phyloP scores from a whole-genome alignment of 1,284 basidiomycete species.

The Takashimella tepidaria region DNA sequence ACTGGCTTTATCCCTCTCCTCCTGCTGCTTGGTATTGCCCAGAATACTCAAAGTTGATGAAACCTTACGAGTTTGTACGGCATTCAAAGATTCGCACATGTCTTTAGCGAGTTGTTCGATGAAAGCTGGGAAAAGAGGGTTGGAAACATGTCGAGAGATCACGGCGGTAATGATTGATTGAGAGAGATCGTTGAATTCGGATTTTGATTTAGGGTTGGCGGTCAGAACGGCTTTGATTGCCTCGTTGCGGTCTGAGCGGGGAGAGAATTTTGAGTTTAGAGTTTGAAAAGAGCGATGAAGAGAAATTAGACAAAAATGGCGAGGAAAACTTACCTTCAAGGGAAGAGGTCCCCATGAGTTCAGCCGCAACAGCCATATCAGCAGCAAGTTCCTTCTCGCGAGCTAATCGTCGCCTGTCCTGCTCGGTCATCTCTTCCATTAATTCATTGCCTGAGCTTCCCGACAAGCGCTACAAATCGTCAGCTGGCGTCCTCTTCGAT shows the following conservation, averaged over 20 bases:
- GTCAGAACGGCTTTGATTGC: conserved; percentile 62
- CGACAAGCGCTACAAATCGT: conserved; percentile 12
- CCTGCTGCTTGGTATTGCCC: conserved; percentile 90
- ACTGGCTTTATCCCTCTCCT: conserved; percentile 72
- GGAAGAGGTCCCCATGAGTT: conserved; percentile 68
- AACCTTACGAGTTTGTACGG: conserved; percentile 81
- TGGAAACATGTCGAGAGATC: conserved; percentile 68
- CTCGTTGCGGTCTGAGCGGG: conserved; percentile 15
- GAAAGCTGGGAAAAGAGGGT: conserved; percentile 74
- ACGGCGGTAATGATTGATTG: conserved; percentile 64
- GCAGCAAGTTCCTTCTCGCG: conserved; percentile 74
- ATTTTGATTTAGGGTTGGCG: conserved; percentile 73
- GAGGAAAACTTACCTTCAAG: conserved; percentile 44
- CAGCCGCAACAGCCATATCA: conserved; percentile 75
- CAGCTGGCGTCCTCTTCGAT: too few relatives aligned
- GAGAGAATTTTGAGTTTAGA: background rate
- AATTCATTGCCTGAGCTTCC: conserved; percentile 63
- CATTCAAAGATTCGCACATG: conserved; percentile 67
- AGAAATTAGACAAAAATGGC: conserved; percentile 2
- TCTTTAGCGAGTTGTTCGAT: conserved; percentile 73
- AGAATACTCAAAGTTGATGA: conserved; percentile 74
- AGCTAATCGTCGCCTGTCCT: conserved; percentile 66
- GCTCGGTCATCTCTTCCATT: conserved; percentile 60
- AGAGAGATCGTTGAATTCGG: conserved; percentile 72
- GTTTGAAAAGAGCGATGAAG: conserved; percentile 1